Percentiles rank a stretch among this genome's conserved stretches.
phyloP scores from a whole-genome alignment of 164 flowering plant species.

The Paratinospora sagittata region DNA sequence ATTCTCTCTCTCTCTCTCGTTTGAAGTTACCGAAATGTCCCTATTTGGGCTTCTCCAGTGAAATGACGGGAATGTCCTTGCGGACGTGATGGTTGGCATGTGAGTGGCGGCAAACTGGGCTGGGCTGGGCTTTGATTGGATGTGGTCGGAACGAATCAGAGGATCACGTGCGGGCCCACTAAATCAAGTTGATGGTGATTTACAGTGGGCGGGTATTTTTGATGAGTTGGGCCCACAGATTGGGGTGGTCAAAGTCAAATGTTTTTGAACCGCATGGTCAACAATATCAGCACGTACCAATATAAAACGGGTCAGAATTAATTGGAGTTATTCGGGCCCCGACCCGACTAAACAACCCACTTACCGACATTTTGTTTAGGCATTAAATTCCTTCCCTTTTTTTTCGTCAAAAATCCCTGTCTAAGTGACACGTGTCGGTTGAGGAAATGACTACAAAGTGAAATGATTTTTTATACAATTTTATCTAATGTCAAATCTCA shows the following conservation, averaged over 20 bases:
- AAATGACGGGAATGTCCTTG: background rate
- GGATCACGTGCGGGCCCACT: background rate
- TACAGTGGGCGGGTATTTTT: background rate
- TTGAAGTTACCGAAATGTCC: background rate
- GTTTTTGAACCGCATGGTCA: background rate
- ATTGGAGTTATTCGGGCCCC: background rate
- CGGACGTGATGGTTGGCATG: background rate
- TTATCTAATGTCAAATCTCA: no score
- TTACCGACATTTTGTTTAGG: constrained; percentile 1
- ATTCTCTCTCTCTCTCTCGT: background rate
- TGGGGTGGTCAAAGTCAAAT: background rate
- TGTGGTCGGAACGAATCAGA: background rate
- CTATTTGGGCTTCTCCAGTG: no score
- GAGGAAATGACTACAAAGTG: no score
- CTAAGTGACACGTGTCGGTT: background rate
- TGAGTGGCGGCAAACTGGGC: background rate
- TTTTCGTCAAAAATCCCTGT: background rate
- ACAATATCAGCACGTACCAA: background rate
- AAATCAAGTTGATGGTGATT: background rate
- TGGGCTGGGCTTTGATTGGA: background rate
- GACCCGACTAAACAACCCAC: background rate
- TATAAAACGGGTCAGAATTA: background rate
- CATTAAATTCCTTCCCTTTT: background rate
- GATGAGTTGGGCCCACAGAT: background rate
- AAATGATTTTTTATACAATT: no score